Conservation (phyloP, 2,329 filamentous ascomycete genomes). For the Scorias spongiosa region DNA sequence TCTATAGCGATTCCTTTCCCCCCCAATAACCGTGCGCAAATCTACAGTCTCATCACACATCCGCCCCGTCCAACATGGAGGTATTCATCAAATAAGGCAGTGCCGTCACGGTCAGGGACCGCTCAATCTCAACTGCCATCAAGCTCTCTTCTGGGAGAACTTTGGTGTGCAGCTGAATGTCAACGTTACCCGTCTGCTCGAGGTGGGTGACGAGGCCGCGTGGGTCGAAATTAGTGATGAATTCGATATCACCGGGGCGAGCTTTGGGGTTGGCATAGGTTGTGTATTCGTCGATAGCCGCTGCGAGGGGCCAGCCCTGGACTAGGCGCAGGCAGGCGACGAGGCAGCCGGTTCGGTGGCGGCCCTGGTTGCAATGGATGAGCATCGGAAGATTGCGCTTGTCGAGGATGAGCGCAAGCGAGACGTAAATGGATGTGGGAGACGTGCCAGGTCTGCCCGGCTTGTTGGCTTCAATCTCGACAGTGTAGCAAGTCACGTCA, state of each 20-base stretch:
- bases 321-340: conserved; percentile 63
- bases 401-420: conserved; percentile 58
- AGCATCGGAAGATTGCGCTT: conserved; percentile 62
- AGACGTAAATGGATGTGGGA: conserved; percentile 49
- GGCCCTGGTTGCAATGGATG: conserved; percentile 88
- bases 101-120: too few relatives aligned
- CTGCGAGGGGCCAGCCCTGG: conserved; percentile 47
- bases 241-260: conserved; percentile 30
- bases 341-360: conserved; percentile 86
- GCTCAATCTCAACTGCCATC: too few relatives aligned
- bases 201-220: conserved; percentile 21
- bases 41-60: too few relatives aligned
- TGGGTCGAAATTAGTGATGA: conserved; percentile 31
- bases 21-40: too few relatives aligned
- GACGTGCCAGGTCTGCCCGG: conserved; percentile 50
- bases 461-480: conserved; percentile 80
- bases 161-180: too few relatives aligned
- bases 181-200: too few relatives aligned
- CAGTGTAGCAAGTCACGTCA: conserved; percentile 56
- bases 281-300: conserved; percentile 59
- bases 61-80: too few relatives aligned
- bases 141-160: too few relatives aligned
- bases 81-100: too few relatives aligned
- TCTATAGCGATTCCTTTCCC: too few relatives aligned
- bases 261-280: conserved; percentile 40